Evolutionary conservation across 331 rosid species (phyloP).

Genomic region (Malus hybrid): DNA sequence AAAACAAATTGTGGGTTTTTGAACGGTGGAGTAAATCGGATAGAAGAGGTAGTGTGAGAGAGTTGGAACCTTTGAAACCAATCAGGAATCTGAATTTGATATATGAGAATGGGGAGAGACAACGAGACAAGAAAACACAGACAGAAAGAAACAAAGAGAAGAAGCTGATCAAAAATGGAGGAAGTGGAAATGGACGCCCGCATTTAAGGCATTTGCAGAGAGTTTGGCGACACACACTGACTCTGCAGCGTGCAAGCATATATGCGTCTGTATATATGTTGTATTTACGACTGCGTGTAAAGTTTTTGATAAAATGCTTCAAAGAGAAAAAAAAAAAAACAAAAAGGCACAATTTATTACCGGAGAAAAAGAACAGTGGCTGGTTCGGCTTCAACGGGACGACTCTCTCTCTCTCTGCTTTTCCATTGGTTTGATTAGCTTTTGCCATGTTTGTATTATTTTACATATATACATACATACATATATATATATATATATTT

Average conservation of each 20-base stretch:
- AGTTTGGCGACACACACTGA: neutral
- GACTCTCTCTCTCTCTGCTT: neutral
- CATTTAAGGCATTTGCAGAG: conserved; percentile 14
- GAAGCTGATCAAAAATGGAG: neutral
- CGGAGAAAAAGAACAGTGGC: neutral
- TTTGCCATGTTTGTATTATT: neutral
- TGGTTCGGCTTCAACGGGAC: neutral
- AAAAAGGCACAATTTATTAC: neutral
- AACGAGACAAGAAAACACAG: neutral
- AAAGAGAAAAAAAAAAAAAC: neutral
- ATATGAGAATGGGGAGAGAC: neutral
- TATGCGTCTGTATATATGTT: neutral
- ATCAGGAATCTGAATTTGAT: neutral
- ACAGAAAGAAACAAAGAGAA: neutral
- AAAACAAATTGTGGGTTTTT: neutral
- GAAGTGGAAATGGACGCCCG: conserved; percentile 12
- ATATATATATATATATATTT: neutral
- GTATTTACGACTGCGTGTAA: neutral
- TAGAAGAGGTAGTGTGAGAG: neutral
- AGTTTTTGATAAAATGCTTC: neutral
- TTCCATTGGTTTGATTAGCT: neutral
- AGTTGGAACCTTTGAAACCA: neutral
- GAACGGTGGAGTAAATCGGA: neutral
- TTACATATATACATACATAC: neutral
- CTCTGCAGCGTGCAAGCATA: neutral